These are phyloP conservation scores for Hippophae tibetana DNA, from an alignment of 306 rosid genomes.

Conservation along the genomic window DNA sequence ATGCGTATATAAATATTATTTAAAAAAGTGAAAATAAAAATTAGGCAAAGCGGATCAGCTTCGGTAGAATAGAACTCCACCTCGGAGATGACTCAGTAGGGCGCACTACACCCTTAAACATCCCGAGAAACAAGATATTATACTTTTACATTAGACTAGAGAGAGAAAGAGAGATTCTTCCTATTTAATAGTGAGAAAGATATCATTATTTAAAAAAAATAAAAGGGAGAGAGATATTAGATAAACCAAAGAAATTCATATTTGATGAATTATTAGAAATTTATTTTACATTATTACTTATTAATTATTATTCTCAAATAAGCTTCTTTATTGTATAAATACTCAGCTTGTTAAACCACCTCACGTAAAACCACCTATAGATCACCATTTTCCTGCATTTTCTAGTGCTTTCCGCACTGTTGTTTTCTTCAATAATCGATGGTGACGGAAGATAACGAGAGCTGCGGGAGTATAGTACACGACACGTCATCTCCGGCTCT, in stretches of 20 bases:
- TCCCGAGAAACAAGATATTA: not conserved
- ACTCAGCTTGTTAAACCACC: not conserved
- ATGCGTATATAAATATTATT: no score
- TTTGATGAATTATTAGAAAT: not conserved
- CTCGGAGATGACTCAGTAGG: conserved; percentile 19
- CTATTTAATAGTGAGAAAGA: not conserved
- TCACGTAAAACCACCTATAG: conserved; percentile 12
- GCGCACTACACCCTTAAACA: conserved; percentile 23
- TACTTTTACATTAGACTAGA: no score
- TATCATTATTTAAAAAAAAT: no score
- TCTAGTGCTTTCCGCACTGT: not conserved
- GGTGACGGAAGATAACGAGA: conserved; percentile 67
- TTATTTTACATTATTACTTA: not conserved
- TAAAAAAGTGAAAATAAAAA: not conserved
- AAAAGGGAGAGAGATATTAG: not conserved
- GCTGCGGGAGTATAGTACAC: conserved; percentile 52
- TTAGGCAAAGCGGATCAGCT: conserved; percentile 8
- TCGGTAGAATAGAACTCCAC: conserved; percentile 20
- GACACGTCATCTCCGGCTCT: conserved; percentile 35
- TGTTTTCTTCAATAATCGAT: conserved; percentile 15
- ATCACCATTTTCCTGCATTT: conserved; percentile 4
- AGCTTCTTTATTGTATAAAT: conserved; percentile 1
- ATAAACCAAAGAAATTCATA: not conserved
- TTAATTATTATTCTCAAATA: conserved; percentile 7
- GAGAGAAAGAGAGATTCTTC: not conserved